Conservation (phyloP, 2,329 filamentous ascomycete genomes). For the Zymoseptoria tritici region DNA sequence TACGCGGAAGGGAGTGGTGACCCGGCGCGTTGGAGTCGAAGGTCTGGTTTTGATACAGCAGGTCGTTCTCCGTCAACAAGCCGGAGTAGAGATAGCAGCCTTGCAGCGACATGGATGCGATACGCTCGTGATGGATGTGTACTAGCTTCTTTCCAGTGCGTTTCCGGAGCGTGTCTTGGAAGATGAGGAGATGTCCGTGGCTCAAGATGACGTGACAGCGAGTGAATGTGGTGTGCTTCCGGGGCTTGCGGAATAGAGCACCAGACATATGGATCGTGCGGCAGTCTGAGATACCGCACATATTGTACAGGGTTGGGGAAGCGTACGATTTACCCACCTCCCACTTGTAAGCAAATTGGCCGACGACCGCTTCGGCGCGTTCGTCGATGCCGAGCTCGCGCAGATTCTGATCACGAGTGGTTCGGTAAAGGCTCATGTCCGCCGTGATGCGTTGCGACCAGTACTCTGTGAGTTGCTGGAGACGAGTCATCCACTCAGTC, state of each 20-base stretch:
- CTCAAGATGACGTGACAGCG: slow-evolving; percentile 54
- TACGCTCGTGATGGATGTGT: slow-evolving; percentile 56
- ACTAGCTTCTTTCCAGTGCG: slow-evolving; percentile 48
- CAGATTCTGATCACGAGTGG: slow-evolving; percentile 51
- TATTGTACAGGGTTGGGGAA: slow-evolving; percentile 58
- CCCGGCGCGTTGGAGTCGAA: slow-evolving; percentile 57
- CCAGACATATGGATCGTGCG: slow-evolving; percentile 57
- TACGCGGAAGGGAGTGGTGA: slow-evolving; percentile 50
- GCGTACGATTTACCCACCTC: slow-evolving; percentile 57
- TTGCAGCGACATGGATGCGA: slow-evolving; percentile 51
- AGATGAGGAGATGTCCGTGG: slow-evolving; percentile 54
- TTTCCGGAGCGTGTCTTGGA: slow-evolving; percentile 51
- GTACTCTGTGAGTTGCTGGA: slow-evolving; percentile 51
- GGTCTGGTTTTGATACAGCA: slow-evolving; percentile 57
- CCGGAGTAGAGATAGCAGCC: slow-evolving; percentile 62
- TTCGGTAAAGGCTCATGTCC: slow-evolving; percentile 52
- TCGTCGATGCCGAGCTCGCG: slow-evolving; percentile 57
- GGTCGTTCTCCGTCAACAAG: slow-evolving; percentile 53
- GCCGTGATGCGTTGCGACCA: slow-evolving; percentile 52
- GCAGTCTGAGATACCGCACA: slow-evolving; percentile 58
- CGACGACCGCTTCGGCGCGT: slow-evolving; percentile 56
- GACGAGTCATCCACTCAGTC: slow-evolving; percentile 54
- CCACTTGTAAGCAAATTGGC: slow-evolving; percentile 61
- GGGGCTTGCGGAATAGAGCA: slow-evolving; percentile 55
- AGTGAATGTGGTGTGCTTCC: slow-evolving; percentile 54